Evolutionary conservation across 768 basidiomycete species (phyloP), one percentile per base, ranked within the genome.

Genomic region (Austroboletus eburneus): DNA sequence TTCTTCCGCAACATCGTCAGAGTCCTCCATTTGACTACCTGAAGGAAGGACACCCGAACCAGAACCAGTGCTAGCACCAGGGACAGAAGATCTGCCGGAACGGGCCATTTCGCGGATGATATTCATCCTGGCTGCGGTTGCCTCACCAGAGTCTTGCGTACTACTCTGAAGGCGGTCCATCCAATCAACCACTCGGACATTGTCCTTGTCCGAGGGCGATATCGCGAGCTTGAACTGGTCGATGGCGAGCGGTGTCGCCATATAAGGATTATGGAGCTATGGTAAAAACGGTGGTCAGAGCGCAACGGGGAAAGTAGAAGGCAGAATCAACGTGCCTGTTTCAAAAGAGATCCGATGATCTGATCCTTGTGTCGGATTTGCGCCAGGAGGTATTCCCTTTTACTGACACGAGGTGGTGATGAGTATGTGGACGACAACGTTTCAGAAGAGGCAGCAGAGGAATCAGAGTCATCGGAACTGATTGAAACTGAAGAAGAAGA

Each of bases 321-420:
- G 29, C 4, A 30, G 36, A 2, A 6, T 33, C 4, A 1, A 63
- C 73, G 13, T 27, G 83, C 87, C 72, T 91, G 87, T 62, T 90
- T 90, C 54, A 92, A 75, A 13, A 91, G 78, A 13, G 82, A 85
- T 52, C 90, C 86, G 55, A 92, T 91, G 55, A 91, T 85, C 17
- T 80, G 73, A 69, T 92, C 89, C 70, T 92, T 92, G 69, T 92
- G 89, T 44, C 83, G 78, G 52, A 92, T 83, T 62, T 91, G 87
- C 5, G 87, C 86, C 21, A 91, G 77, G 16, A 92, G 73, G 60
- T 90, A 90, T 58, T 91, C 90, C 48, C 88, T 80, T 71, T 91
- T 91, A 61, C 89, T 92, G 56, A 69, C 38, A 43, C 53, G 51
- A 34, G 59, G 40, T 8, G 59, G 54, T 18, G 61, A 51, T 62